Base-by-base conservation (phyloP, 495 filamentous ascomycete species). In the Trypethelium eluteriae region DNA sequence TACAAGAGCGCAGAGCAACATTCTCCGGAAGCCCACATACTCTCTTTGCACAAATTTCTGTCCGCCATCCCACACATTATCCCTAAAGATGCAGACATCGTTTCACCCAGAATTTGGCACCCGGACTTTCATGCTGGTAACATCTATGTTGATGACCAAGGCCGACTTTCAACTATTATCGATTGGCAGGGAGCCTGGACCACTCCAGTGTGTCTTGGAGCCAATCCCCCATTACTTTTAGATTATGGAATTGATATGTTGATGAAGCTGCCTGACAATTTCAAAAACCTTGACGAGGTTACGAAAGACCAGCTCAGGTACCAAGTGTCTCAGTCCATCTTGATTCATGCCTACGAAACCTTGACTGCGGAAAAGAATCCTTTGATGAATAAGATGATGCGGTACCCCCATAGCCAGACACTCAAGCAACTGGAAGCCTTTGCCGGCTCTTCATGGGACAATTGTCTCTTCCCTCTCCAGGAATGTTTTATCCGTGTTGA, bases 61-160 rank as follows among this genome's bases (percentile, higher is more conserved):
- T 35, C 64, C 39, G 57, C 57, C 2, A 69, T 66, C 14, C 67
- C 64, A 12, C 25, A 47, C 10, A 66, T 69, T 36, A 35, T 47
- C 3, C 64, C 67, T 4, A 63, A 69, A 63, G 67, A 69, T 14
- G 38, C 39, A n/a, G 56, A 69, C 14, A n/a, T 69, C 56, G 56
- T 63, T 25, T 69, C 67, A 2, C 56, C 39, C 18, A 36, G 67
- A 46, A 38, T 79, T 34, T 78, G 75, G 76, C 77, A 79, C 65
- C 59, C 65, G 25, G 77, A 80, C 44, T 72, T 79, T 12, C 77
- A 79, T 62, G 50, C 68, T 39, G 70, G 74, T 32, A 80, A 79
- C 59, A 76, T 80, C 34, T 79, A 64, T 25, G 59, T 70, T 44
- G 57, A 67, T 18, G 49, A 67, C 12, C 35, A 44, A 59, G 66